Base-by-base conservation (phyloP, 2,329 filamentous ascomycete species). In the Aspergillus quadricinctus region DNA sequence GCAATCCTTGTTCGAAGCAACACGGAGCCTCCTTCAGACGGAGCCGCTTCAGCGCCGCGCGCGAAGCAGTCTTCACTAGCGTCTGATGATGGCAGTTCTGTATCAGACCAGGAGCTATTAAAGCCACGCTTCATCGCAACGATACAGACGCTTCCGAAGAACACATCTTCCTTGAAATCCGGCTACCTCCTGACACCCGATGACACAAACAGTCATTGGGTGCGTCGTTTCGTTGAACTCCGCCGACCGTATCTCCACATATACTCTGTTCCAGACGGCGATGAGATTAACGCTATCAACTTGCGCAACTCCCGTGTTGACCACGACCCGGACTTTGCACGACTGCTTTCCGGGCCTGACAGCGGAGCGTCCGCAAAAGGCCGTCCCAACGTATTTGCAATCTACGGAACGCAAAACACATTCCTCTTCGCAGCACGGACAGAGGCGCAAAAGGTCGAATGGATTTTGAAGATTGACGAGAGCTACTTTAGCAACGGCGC, bases 401-500 rank as follows among this genome's bases (percentile, higher is more conserved):
- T 99, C 51, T 99, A 97, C 70, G 93, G 90, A 45, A 90, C 88
- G 57, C 89, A 94, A 72, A 97, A 97, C 74, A 96, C 92, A 31
- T 99, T 92, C 83, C 80, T 99, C 43, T 97, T 99, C 73, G 90
- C 92, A 14, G 90, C 92, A 25, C 83, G 92, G 57, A 93, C 86
- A 66, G 93, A 97, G 77, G 83, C 87, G 50, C 92, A 97, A 73
- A 96, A 97, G 80, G 88, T 92, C 65, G 94, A 97, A 72, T 99
- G 94, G 94, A 96, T 99, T 65, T 83, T 95, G 73, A 88, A 89
- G 68, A 91, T 99, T 65, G 94, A 99, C 74, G 89, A 96, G 78
- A 90, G 88, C 63, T 87, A 83, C 71, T 84, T 85, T 66, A 76
- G 72, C 57, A 72, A 64, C 55, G 64, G 64, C 45, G 64, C 61